Evolutionary conservation across 805 yeast species (phyloP).

Genomic region (Jamesozyma spencerorum): DNA sequence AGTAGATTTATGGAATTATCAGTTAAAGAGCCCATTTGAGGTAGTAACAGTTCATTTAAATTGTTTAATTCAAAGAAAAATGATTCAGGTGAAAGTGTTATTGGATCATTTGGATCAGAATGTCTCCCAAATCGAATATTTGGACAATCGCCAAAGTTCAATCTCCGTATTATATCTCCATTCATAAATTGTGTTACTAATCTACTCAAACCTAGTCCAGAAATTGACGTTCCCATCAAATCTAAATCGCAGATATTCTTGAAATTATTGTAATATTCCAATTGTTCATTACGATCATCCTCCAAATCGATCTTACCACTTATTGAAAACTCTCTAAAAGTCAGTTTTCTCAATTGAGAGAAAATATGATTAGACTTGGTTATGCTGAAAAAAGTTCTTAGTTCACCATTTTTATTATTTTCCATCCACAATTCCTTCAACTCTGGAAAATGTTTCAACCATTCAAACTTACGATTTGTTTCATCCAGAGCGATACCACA

Average conservation of each 20-base stretch:
- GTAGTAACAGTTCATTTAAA: constrained; percentile 18
- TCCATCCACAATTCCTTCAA: constrained; percentile 26
- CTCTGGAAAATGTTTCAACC: constrained; percentile 17
- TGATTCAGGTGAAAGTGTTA: constrained; percentile 10
- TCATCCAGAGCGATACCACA: constrained; percentile 14
- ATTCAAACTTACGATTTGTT: constrained; percentile 9
- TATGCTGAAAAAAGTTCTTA: constrained; percentile 13
- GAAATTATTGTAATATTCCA: constrained; percentile 12
- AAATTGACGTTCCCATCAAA: constrained; percentile 25
- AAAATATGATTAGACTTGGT: constrained; percentile 13
- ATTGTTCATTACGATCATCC: background rate
- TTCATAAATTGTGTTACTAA: constrained; percentile 9
- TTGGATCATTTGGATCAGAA: constrained; percentile 3
- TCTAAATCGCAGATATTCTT: constrained; percentile 15
- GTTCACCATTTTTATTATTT: constrained; percentile 16
- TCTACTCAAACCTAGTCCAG: constrained; percentile 17
- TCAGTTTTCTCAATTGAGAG: constrained; percentile 14
- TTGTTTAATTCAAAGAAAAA: constrained; percentile 11
- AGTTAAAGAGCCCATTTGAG: constrained; percentile 20
- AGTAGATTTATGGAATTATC: constrained; percentile 14
- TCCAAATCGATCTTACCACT: constrained; percentile 10
- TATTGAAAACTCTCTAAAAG: constrained; percentile 22
- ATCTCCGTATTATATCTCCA: constrained; percentile 6
- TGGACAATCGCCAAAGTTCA: constrained; percentile 27
- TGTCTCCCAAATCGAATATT: constrained; percentile 9